These are phyloP conservation scores for Naganishia sp. DNA, from an alignment of 1,284 basidiomycete species.

Conservation along the genomic window DNA sequence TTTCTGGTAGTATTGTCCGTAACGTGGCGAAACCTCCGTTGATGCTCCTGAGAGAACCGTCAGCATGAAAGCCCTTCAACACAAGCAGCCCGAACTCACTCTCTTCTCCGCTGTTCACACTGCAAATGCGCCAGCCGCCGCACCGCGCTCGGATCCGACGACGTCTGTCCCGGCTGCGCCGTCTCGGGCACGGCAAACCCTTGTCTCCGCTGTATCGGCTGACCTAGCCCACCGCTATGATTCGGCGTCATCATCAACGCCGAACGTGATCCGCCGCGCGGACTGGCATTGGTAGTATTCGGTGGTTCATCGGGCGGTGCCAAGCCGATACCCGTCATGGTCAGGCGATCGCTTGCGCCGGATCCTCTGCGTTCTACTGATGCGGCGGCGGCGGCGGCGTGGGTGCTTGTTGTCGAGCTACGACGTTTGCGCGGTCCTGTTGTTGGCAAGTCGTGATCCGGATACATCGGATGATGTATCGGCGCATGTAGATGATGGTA, in stretches of 20 bases:
- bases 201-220: slow-evolving; percentile 7
- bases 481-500: background rate
- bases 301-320: background rate
- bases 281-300: background rate
- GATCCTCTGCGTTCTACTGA: slow-evolving; percentile 6
- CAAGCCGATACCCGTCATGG: slow-evolving; percentile 3
- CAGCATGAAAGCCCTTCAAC: background rate
- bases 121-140: slow-evolving; percentile 34
- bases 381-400: background rate
- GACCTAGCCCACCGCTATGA: slow-evolving; percentile 1
- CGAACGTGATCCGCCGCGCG: background rate
- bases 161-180: background rate
- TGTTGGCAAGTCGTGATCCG: slow-evolving; percentile 10
- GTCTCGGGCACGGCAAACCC: slow-evolving; percentile 19
- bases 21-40: slow-evolving; percentile 35
- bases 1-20: slow-evolving; percentile 33
- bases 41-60: slow-evolving; percentile 28
- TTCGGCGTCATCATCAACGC: slow-evolving; percentile 7
- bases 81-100: slow-evolving; percentile 24
- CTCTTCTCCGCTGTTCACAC: slow-evolving; percentile 35
- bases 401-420: slow-evolving; percentile 7
- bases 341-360: slow-evolving; percentile 6
- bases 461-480: slow-evolving; percentile 1
- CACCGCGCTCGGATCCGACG: slow-evolving; percentile 29
- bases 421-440: slow-evolving; percentile 21